Conservation (phyloP, 257 asterid genomes). For the Anisodus tanguticus region DNA sequence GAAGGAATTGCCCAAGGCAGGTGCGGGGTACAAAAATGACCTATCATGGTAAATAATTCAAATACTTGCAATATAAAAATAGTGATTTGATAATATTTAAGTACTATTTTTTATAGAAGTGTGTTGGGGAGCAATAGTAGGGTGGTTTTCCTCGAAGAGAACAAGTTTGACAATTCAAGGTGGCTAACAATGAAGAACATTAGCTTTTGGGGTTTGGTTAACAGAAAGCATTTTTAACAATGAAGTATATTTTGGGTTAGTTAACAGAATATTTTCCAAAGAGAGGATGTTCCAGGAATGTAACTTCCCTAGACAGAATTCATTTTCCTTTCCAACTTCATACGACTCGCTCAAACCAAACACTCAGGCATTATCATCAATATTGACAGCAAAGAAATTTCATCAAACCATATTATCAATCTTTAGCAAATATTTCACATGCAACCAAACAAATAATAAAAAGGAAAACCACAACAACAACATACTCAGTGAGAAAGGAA, state of each 20-base stretch:
- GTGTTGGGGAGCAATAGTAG: too few species aligned
- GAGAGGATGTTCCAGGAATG: not conserved
- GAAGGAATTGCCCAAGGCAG: too few species aligned
- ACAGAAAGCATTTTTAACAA: not conserved
- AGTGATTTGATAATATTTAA: too few species aligned
- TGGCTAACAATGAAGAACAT: not conserved
- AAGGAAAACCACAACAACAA: too few species aligned
- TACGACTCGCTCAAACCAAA: not conserved
- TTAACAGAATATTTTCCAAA: not conserved
- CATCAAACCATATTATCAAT: not conserved
- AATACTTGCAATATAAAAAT: too few species aligned
- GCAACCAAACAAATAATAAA: not conserved
- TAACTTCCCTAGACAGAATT: not conserved
- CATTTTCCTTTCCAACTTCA: not conserved
- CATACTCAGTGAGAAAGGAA: too few species aligned
- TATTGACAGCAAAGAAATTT: not conserved
- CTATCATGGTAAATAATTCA: too few species aligned
- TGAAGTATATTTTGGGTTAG: too few species aligned
- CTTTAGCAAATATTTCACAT: not conserved
- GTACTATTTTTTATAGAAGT: too few species aligned
- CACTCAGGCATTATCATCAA: not conserved
- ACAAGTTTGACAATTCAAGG: too few species aligned
- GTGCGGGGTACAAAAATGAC: too few species aligned
- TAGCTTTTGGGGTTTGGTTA: not conserved
- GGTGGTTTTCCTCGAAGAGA: too few species aligned